These are phyloP conservation scores for Sporothrix curviconia DNA, from an alignment of 2,329 filamentous ascomycete genomes.

Conservation along the genomic window DNA sequence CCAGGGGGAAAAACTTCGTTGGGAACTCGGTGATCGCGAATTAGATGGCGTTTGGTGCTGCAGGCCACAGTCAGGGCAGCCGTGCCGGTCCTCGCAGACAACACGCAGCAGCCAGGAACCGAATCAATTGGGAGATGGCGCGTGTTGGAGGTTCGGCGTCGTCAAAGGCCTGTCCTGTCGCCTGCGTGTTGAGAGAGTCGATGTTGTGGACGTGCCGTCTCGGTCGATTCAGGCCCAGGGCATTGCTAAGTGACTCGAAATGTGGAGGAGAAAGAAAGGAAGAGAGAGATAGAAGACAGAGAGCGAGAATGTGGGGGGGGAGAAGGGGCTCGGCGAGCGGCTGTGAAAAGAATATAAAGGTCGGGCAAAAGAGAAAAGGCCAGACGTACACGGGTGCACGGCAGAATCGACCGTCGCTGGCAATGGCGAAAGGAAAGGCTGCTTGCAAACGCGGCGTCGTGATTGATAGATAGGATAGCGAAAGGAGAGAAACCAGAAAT, in stretches of 20 bases:
- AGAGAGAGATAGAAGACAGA: too few species aligned
- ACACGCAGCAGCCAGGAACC: not conserved
- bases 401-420: not conserved
- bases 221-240: not conserved
- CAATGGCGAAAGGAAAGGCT: constrained; percentile 1
- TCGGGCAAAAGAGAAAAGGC: not conserved
- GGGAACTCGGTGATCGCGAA: not conserved
- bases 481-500: too few species aligned
- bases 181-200: not conserved
- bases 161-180: not conserved
- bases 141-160: not conserved
- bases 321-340: constrained; percentile 5
- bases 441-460: not conserved
- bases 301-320: constrained; percentile 3
- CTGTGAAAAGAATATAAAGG: not conserved
- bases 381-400: not conserved
- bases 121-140: not conserved
- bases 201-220: not conserved
- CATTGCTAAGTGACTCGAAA: constrained; percentile 5
- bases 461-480: not conserved
- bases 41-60: not conserved
- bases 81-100: not conserved
- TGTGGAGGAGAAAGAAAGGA: constrained; percentile 3
- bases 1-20: constrained; percentile 4
- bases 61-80: too few species aligned